Evolutionary conservation across 805 yeast genomes (phyloP).

Genomic region (Kazachstania psychrophila): DNA sequence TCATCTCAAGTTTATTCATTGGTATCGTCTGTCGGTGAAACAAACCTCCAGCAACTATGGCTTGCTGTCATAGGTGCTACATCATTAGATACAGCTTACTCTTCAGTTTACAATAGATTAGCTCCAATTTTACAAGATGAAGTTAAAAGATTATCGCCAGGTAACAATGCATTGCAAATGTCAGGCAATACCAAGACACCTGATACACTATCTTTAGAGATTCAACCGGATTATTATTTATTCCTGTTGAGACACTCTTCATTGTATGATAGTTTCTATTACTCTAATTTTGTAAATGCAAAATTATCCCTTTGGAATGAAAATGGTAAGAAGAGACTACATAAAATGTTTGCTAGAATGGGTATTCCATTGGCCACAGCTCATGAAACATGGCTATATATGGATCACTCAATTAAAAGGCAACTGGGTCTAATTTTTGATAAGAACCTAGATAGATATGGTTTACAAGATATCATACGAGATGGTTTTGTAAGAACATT

Average conservation of each 20-base stretch:
- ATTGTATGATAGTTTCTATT: constrained; percentile 78
- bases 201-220: constrained; percentile 40
- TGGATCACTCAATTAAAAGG: constrained; percentile 72
- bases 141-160: constrained; percentile 56
- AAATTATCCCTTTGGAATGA: constrained; percentile 84
- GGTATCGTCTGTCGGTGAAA: constrained; percentile 74
- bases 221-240: constrained; percentile 78
- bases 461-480: constrained; percentile 70
- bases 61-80: constrained; percentile 80
- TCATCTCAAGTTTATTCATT: constrained; percentile 76
- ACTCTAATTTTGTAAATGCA: constrained; percentile 86
- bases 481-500: constrained; percentile 81
- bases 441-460: constrained; percentile 64
- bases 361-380: constrained; percentile 87
- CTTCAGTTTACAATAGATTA: constrained; percentile 61
- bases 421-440: constrained; percentile 60
- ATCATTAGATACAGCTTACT: constrained; percentile 63
- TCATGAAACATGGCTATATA: constrained; percentile 83
- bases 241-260: constrained; percentile 90
- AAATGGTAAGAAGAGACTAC: constrained; percentile 77
- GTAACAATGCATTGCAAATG: constrained; percentile 12
- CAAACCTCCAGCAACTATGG: constrained; percentile 66
- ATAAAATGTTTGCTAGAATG: constrained; percentile 92
- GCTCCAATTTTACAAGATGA: constrained; percentile 76
- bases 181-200: constrained; percentile 28